Evolutionary conservation across 23 red algal species (phyloP).

Genomic region (Chondrus crispus): DNA sequence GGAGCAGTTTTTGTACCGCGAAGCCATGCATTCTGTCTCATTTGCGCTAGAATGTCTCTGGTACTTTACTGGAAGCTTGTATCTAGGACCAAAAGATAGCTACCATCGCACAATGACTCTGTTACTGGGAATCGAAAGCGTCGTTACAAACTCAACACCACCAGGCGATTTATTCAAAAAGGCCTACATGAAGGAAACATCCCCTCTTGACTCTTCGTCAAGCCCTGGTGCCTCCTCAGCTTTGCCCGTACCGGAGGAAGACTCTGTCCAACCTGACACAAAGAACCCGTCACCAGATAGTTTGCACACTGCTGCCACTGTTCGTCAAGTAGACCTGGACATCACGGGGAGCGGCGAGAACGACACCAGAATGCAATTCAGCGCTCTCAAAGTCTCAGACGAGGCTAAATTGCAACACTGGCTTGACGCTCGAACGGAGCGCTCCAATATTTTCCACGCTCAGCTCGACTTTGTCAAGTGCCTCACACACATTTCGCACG

Average conservation of each 20-base stretch:
- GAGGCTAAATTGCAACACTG: slow-evolving; percentile 57
- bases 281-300: neutral
- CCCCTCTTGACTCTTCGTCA: neutral
- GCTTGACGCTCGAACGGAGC: slow-evolving; percentile 52
- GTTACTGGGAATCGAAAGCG: slow-evolving; percentile 74
- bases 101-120: slow-evolving; percentile 88
- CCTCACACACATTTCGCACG: slow-evolving; percentile 86
- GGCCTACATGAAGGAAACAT: slow-evolving; percentile 26
- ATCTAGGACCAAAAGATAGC: slow-evolving; percentile 63
- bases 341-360: slow-evolving; percentile 53
- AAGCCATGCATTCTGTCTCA: slow-evolving; percentile 58
- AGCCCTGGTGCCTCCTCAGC: neutral
- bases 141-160: slow-evolving; percentile 64
- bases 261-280: neutral
- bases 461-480: slow-evolving; percentile 97
- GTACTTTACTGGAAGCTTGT: slow-evolving; percentile 76
- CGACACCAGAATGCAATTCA: slow-evolving; percentile 58
- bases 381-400: slow-evolving; percentile 27
- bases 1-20: slow-evolving; percentile 66
- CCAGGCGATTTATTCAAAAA: slow-evolving; percentile 73
- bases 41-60: slow-evolving; percentile 78
- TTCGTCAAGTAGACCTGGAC: slow-evolving; percentile 54
- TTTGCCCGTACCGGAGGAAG: neutral
- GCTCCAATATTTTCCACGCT: slow-evolving; percentile 91
- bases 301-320: neutral